Evolutionary conservation across 805 yeast genomes (phyloP).

Genomic region (Candida endomychidarum): DNA sequence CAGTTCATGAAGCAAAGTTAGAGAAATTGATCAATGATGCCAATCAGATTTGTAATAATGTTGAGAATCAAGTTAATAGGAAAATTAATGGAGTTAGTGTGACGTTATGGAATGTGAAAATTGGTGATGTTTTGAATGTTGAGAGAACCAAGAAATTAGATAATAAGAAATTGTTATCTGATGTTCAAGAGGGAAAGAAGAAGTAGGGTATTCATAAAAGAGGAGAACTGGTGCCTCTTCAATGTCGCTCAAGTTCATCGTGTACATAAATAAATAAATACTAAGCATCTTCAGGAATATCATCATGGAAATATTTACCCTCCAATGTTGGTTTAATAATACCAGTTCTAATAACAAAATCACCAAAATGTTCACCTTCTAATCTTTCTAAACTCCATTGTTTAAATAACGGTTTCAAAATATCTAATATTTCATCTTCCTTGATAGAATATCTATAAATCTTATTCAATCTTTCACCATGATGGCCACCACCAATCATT

Average conservation of each 20-base stretch:
- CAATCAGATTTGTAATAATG: conserved; percentile 22
- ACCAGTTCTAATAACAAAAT: conserved; percentile 84
- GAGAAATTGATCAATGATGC: conserved; percentile 25
- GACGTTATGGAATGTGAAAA: conserved; percentile 48
- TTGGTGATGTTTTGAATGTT: conserved; percentile 43
- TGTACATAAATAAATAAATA: conserved; percentile 2
- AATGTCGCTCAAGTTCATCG: too few relatives aligned
- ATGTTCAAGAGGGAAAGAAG: conserved; percentile 13
- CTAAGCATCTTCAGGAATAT: conserved; percentile 74
- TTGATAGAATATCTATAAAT: conserved; percentile 82
- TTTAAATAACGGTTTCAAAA: conserved; percentile 83
- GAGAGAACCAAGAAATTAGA: conserved; percentile 43
- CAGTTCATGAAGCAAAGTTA: conserved; percentile 21
- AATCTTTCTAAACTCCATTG: conserved; percentile 90
- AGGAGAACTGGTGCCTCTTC: too few relatives aligned
- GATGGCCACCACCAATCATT: conserved; percentile 94
- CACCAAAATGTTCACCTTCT: conserved; percentile 95
- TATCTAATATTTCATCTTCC: conserved; percentile 81
- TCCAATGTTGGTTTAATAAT: conserved; percentile 84
- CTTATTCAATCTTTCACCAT: conserved; percentile 90
- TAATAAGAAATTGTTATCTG: conserved; percentile 29
- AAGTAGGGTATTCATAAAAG: too few relatives aligned
- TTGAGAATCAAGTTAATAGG: conserved; percentile 39
- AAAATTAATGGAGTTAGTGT: conserved; percentile 48
- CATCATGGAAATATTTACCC: conserved; percentile 94